phyloP scores from a whole-genome alignment of 2,329 filamentous ascomycete species.

The Periconia sp. region DNA sequence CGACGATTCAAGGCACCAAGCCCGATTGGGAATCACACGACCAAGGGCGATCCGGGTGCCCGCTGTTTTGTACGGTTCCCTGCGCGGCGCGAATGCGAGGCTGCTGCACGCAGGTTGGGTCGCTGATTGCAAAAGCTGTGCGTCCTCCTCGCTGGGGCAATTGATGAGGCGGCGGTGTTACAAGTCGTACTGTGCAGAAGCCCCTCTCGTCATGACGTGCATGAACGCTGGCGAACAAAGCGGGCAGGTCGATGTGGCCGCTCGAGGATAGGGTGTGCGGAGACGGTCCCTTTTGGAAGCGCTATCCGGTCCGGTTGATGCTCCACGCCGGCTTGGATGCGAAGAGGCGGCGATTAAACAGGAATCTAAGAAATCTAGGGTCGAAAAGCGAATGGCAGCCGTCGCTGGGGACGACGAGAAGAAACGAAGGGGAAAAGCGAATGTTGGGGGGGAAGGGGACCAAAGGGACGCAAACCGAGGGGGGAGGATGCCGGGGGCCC shows the following conservation, averaged over 20 bases:
- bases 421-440: conserved; percentile 28
- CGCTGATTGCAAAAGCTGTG: neutral
- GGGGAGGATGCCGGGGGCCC: conserved; percentile 20
- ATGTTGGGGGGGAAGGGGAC: conserved; percentile 21
- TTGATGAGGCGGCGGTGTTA: neutral
- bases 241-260: conserved; percentile 15
- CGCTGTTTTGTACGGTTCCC: neutral
- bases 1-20: too few relatives aligned
- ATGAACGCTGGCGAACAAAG: conserved; percentile 14
- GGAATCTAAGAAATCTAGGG: conserved; percentile 8
- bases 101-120: neutral
- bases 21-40: too few relatives aligned
- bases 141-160: neutral
- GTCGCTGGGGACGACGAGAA: conserved; percentile 13
- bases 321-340: conserved; percentile 5
- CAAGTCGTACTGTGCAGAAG: conserved; percentile 1
- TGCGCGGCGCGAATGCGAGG: neutral
- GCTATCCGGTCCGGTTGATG: conserved; percentile 6
- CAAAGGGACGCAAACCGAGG: conserved; percentile 13
- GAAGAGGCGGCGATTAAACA: conserved; percentile 8
- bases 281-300: conserved; percentile 11
- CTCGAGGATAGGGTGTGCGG: conserved; percentile 4
- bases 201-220: conserved; percentile 26
- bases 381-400: conserved; percentile 25
- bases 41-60: neutral